phyloP scores from a whole-genome alignment of 768 basidiomycete species.

The Pleurotus sapidus region DNA sequence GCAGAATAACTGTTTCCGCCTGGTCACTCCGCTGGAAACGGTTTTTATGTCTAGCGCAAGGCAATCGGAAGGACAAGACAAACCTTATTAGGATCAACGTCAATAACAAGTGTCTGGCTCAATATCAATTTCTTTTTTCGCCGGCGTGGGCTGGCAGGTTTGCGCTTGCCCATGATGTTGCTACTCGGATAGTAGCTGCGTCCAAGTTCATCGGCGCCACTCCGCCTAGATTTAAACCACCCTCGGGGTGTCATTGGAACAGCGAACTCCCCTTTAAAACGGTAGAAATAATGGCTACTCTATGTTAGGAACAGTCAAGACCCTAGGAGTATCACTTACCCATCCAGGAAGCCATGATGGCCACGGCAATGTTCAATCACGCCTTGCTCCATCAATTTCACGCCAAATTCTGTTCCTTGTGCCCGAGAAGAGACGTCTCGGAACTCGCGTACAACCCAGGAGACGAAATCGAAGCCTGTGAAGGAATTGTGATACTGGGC shows the following conservation, averaged over 20 bases:
- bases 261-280: conserved; percentile 73
- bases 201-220: conserved; percentile 38
- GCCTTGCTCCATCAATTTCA: conserved; percentile 74
- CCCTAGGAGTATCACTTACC: conserved; percentile 41
- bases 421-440: conserved; percentile 81
- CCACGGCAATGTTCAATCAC: conserved; percentile 82
- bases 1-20: conserved; percentile 84
- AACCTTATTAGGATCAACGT: conserved; percentile 75
- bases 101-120: conserved; percentile 89
- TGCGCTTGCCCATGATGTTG: conserved; percentile 21
- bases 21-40: conserved; percentile 74
- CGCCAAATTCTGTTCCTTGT: conserved; percentile 78
- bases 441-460: conserved; percentile 91
- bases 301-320: background rate
- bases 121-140: conserved; percentile 64
- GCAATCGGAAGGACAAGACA: background rate
- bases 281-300: conserved; percentile 84
- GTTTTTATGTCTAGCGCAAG: conserved; percentile 1
- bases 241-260: conserved; percentile 65
- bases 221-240: conserved; percentile 65
- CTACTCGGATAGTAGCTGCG: conserved; percentile 33
- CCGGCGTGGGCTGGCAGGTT: conserved; percentile 38
- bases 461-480: conserved; percentile 85
- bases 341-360: conserved; percentile 82
- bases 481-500: conserved; percentile 77